Evolutionary conservation across 2,329 filamentous ascomycete genomes (phyloP), one percentile per base, ranked within the genome.

Genomic region (Pestalotiopsis fici): DNA sequence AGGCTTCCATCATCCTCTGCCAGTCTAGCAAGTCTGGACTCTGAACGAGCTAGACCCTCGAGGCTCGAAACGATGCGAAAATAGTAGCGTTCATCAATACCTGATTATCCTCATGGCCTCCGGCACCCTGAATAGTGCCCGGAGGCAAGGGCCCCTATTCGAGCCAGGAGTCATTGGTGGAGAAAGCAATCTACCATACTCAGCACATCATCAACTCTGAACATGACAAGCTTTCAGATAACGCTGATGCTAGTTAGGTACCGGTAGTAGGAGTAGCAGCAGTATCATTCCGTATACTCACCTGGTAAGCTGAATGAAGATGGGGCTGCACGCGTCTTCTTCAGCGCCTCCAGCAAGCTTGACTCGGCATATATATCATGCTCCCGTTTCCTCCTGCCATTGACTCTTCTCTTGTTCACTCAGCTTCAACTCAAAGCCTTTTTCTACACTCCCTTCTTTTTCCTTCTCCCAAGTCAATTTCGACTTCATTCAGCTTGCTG

Each of bases 401-500:
- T 18, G n/a, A 50, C 43, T 50, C 43, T 50, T 50, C 43, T 21
- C 57, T 65, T 28, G 21, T 15, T 47, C 54, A 25, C 27, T 47
- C 37, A 27, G 50, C 50, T 28, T 35, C 28, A 39, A 23, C 15
- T 39, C 21, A 57, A 23, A 54, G 21, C 25, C n/a, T 59, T 43
- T 47, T 59, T 59, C 54, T 57, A 25, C 28, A 35, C 28, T 50
- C 50, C 21, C 54, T 43, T 37, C 27, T 39, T 28, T 54, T 65
- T 54, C 54, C n/a, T 65, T 59, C 28, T 65, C 18, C 31, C 31
- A 35, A 43, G 50, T 50, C 31, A 35, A 35, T 15, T 56, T 57
- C 21, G 39, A 57, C 63, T 57, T 54, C 37, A 57, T 60, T 66
- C 64, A 66, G 64, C 64, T 66, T 60, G 64, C 64, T 66, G 64